Percentiles rank a stretch among this genome's conserved stretches.
phyloP scores from a whole-genome alignment of 2,329 filamentous ascomycete genomes.

The Exophiala dermatitidis region DNA sequence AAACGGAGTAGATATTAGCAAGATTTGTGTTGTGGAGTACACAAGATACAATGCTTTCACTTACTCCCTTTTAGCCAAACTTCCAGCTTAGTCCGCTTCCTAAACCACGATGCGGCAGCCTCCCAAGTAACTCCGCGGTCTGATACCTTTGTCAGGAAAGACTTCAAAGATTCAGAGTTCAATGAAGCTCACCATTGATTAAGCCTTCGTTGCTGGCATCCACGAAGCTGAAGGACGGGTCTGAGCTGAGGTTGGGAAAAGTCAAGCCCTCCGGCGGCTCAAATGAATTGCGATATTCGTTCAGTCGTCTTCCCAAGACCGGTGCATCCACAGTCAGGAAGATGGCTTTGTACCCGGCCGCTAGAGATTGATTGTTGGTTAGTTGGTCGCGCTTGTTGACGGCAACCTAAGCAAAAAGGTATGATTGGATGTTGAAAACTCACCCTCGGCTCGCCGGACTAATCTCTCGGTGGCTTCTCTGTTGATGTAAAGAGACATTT shows the following conservation, averaged over 20 bases:
- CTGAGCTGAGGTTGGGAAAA: conserved; percentile 22
- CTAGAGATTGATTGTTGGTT: conserved; percentile 21
- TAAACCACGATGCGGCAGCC: conserved; percentile 44
- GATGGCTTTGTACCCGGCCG: conserved; percentile 47
- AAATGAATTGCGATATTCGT: conserved; percentile 50
- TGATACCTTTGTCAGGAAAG: no score
- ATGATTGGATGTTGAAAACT: not conserved
- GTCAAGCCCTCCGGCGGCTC: conserved; percentile 22
- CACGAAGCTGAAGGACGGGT: conserved; percentile 7
- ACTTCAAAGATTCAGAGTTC: conserved; percentile 13
- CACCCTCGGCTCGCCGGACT: conserved; percentile 40
- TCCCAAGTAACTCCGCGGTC: conserved; percentile 43
- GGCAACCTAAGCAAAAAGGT: not conserved
- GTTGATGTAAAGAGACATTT: conserved; percentile 13
- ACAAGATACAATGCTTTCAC: conserved; percentile 15
- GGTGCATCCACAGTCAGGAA: conserved; percentile 51
- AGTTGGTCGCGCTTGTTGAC: not conserved
- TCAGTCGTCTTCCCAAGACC: conserved; percentile 46
- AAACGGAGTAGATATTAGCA: not conserved
- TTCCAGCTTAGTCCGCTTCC: conserved; percentile 31
- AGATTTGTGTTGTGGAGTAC: conserved; percentile 21
- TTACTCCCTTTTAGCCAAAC: conserved; percentile 26
- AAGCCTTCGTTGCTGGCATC: conserved; percentile 9
- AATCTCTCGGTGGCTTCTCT: conserved; percentile 38
- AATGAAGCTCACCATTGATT: conserved; percentile 4